Evolutionary conservation across 2,329 filamentous ascomycete species (phyloP).

Genomic region (Penicillium sp.): DNA sequence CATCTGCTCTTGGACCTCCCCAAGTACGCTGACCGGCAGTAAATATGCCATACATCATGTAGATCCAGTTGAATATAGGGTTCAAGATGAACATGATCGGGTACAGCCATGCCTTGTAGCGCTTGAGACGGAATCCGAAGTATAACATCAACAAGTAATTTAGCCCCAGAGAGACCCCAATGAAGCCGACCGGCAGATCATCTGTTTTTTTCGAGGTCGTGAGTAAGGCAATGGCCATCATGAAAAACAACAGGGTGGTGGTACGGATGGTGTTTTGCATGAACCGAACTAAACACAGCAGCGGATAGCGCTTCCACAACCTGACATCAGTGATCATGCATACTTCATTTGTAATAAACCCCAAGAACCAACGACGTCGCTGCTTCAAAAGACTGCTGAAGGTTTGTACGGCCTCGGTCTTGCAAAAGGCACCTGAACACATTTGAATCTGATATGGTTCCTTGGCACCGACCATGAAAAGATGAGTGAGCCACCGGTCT

Average conservation of each 20-base stretch:
- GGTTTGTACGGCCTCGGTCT: constrained; percentile 93
- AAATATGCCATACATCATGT: constrained; percentile 96
- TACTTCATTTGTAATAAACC: constrained; percentile 96
- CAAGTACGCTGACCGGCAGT: constrained; percentile 92
- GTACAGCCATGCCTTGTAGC: constrained; percentile 94
- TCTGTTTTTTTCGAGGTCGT: constrained; percentile 77
- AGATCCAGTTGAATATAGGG: constrained; percentile 97
- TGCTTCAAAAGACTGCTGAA: constrained; percentile 87
- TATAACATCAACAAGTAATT: constrained; percentile 97
- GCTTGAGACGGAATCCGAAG: constrained; percentile 80
- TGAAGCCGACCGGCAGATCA: constrained; percentile 88
- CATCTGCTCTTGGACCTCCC: constrained; percentile 90
- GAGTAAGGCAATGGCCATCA: constrained; percentile 82
- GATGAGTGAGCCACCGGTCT: constrained; percentile 93
- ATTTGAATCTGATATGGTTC: constrained; percentile 94
- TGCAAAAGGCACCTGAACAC: constrained; percentile 97
- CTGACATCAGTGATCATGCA: constrained; percentile 96
- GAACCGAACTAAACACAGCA: constrained; percentile 82
- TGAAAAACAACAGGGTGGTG: constrained; percentile 89
- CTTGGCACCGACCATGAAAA: constrained; percentile 98
- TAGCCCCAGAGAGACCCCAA: constrained; percentile 84
- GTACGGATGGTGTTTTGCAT: constrained; percentile 97
- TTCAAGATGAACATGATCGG: constrained; percentile 94
- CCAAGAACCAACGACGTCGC: constrained; percentile 91
- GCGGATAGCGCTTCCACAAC: constrained; percentile 86